These are phyloP conservation scores for Ogataea chonburiensis DNA, from an alignment of 805 yeast species.

Conservation along the genomic window DNA sequence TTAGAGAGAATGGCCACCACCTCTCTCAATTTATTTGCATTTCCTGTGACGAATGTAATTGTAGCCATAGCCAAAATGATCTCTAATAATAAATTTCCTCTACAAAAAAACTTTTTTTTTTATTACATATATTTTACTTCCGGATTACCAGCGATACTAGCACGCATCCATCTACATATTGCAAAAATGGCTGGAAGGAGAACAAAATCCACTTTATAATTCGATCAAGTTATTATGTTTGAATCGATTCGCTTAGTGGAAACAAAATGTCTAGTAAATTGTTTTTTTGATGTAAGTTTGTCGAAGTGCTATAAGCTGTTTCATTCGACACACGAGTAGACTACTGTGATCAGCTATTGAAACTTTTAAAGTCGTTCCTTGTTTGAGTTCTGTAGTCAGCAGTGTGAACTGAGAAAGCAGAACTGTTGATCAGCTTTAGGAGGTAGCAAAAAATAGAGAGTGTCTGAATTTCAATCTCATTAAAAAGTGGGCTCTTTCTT, in stretches of 20 bases:
- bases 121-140: constrained; percentile 35
- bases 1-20: constrained; percentile 68
- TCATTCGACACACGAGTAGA: no score
- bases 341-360: no score
- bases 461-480: no score
- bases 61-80: constrained; percentile 20
- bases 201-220: constrained; percentile 32
- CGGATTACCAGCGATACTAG: constrained; percentile 42
- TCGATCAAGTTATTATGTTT: constrained; percentile 13
- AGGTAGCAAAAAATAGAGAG: no score
- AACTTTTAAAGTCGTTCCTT: no score
- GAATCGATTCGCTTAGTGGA: constrained; percentile 36
- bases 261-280: constrained; percentile 17
- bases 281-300: no score
- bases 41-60: constrained; percentile 59
- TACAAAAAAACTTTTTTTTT: constrained; percentile 9
- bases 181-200: constrained; percentile 45
- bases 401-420: no score
- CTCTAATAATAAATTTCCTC: constrained; percentile 2
- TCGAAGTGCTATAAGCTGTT: no score
- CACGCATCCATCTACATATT: constrained; percentile 31
- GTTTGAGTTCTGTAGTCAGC: no score
- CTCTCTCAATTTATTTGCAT: constrained; percentile 82
- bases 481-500: no score
- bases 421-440: no score